A percentile compares a stretch with the other conserved stretches of the same genome.
These are phyloP conservation scores for Aspergillus fructus DNA, from an alignment of 2,329 filamentous ascomycete genomes.

Conservation along the genomic window DNA sequence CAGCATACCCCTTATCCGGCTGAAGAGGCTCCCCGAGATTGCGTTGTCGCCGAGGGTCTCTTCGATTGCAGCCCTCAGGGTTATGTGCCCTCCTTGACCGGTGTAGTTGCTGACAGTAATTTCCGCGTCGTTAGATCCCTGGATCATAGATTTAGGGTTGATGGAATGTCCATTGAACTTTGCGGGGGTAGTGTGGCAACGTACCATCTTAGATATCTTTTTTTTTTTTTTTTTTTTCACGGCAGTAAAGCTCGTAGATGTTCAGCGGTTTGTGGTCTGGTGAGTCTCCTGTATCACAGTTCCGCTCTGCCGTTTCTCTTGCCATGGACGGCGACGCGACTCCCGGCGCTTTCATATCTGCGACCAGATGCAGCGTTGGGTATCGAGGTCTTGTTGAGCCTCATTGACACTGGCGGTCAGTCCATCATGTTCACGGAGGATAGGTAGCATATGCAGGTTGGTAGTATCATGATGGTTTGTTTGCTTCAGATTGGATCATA, in stretches of 20 bases:
- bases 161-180: too few relatives aligned
- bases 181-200: too few relatives aligned
- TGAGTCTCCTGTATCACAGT: too few relatives aligned
- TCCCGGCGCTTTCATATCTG: not conserved
- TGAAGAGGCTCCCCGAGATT: not conserved
- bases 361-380: not conserved
- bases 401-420: not conserved
- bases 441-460: not conserved
- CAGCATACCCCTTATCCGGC: not conserved
- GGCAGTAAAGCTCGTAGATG: too few relatives aligned
- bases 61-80: not conserved
- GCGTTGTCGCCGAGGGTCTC: not conserved
- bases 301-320: too few relatives aligned
- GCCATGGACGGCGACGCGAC: too few relatives aligned
- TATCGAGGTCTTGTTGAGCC: not conserved
- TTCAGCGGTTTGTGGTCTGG: too few relatives aligned
- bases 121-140: too few relatives aligned
- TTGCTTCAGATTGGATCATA: not conserved
- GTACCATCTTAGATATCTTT: too few relatives aligned
- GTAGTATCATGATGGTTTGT: not conserved
- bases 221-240: too few relatives aligned
- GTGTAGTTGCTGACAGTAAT: not conserved
- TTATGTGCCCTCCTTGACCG: not conserved
- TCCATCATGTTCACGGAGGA: too few relatives aligned
- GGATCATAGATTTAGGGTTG: too few relatives aligned